Evolutionary conservation across 805 yeast species (phyloP).

Genomic region (Ogataea minuta): DNA sequence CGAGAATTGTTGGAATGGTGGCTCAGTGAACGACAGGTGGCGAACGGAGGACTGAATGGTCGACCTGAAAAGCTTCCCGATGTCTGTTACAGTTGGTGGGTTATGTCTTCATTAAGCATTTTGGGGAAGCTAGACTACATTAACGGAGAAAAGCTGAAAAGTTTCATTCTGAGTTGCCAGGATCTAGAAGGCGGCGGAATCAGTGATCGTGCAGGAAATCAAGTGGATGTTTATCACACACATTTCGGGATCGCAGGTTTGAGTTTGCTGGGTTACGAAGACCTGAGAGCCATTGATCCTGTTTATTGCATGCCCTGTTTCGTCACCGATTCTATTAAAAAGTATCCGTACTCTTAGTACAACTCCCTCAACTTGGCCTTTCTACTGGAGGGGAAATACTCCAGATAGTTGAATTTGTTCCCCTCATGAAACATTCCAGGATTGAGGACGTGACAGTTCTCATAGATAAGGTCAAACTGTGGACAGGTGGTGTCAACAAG

Average conservation of each 20-base stretch:
- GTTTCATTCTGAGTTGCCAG: constrained; percentile 75
- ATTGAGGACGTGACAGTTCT: constrained; percentile 78
- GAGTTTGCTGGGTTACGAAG: constrained; percentile 64
- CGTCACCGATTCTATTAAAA: constrained; percentile 36
- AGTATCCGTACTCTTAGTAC: constrained; percentile 32
- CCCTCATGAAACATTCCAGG: constrained; percentile 55
- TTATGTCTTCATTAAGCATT: constrained; percentile 69
- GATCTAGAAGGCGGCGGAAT: constrained; percentile 83
- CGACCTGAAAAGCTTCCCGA: constrained; percentile 95
- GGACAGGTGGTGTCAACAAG: constrained; percentile 74
- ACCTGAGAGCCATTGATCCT: constrained; percentile 72
- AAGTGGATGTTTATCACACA: constrained; percentile 91
- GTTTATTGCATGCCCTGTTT: constrained; percentile 77
- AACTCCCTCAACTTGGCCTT: constrained; percentile 48
- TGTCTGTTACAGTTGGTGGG: constrained; percentile 99
- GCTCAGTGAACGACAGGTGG: constrained; percentile 87
- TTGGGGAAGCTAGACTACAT: constrained; percentile 73
- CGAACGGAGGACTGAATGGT: constrained; percentile 91
- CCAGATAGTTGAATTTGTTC: constrained; percentile 62
- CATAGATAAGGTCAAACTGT: constrained; percentile 69
- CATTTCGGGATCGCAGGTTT: constrained; percentile 87
- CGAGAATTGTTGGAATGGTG: constrained; percentile 66
- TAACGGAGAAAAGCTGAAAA: constrained; percentile 56
- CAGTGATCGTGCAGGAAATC: constrained; percentile 87
- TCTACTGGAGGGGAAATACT: constrained; percentile 63